Evolutionary conservation across 2,329 filamentous ascomycete genomes (phyloP), one percentile per base, ranked within the genome.

Genomic region (Penicillium fuscoglaucum): DNA sequence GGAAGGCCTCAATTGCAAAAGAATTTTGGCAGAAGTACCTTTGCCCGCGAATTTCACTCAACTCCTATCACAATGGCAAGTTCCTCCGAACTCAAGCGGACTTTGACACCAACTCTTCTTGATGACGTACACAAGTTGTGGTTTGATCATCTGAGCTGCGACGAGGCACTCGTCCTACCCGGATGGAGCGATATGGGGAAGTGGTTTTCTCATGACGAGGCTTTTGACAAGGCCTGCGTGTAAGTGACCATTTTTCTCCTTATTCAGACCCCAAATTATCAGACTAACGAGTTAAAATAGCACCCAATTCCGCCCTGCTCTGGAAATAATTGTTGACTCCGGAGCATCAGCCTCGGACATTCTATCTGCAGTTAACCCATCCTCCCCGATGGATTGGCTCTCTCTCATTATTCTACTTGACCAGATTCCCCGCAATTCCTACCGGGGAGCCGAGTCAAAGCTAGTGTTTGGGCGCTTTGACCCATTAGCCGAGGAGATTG

Each of bases 371-470:
- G 44, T 66, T 7, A 63, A 62, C 37, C 55, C 59, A 10, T 55
- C 51, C 2, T 60, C 59, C 0, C 56, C 67, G 0, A 41, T 63
- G 6, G 55, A 59, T 8, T 70, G 66, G 67, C 72, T 89, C 2
- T 77, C 79, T 45, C 68, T 88, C 0, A 65, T 85, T 6, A 64
- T 89, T 2, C 76, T 89, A 2, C 78, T 89, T 2, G 87, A 89
- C 61, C 86, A 89, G 66, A 77, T 88, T 43, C 78, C 86, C 0
- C 81, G 87, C 2, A 88, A 89, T 67, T 78, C 84, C 61, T 86
- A 82, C 72, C 84, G 87, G 15, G 80, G 77, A 0, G 73, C 76
- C 0, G 71, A 83, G 26, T 70, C 76, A 3, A 68, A 63, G 0
- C 61, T 81, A 2, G 77, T 83, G 4, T 88, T 87, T 66, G 72